Conservation (phyloP, 441 rosid species). For the Iberis amara region DNA sequence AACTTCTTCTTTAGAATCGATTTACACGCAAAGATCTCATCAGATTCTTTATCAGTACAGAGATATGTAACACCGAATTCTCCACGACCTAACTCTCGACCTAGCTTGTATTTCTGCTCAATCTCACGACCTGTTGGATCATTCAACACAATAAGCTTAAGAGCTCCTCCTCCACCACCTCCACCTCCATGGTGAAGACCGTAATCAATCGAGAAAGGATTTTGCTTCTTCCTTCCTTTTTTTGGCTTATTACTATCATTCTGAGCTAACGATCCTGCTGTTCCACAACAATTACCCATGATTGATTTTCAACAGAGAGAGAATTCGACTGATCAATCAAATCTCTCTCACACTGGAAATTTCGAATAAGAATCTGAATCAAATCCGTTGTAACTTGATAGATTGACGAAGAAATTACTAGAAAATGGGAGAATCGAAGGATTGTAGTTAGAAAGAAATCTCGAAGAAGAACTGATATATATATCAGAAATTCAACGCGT, state of each 20-base stretch:
- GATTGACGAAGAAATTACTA: neutral
- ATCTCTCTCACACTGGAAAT: slow-evolving; percentile 1
- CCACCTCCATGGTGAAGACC: slow-evolving; percentile 33
- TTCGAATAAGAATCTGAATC: slow-evolving; percentile 1
- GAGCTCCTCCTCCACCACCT: slow-evolving; percentile 36
- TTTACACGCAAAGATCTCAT: slow-evolving; percentile 31
- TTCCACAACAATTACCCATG: slow-evolving; percentile 80
- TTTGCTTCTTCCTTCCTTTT: slow-evolving; percentile 52
- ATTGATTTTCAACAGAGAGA: neutral
- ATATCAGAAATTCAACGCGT: slow-evolving; percentile 26
- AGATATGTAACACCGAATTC: slow-evolving; percentile 66
- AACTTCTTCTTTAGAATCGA: no score
- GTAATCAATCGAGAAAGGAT: slow-evolving; percentile 62
- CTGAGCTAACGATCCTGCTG: slow-evolving; percentile 27
- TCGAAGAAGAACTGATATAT: neutral
- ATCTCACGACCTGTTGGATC: slow-evolving; percentile 62
- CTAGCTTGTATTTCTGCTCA: slow-evolving; percentile 44
- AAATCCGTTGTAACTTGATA: neutral
- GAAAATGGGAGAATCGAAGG: no score
- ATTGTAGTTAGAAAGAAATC: neutral
- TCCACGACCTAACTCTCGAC: slow-evolving; percentile 66
- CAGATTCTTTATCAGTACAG: slow-evolving; percentile 46
- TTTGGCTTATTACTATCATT: slow-evolving; percentile 35
- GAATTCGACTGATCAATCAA: slow-evolving; percentile 1
- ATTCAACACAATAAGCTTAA: slow-evolving; percentile 43